Evolutionary conservation across 2,329 filamentous ascomycete species (phyloP), one percentile per base, ranked within the genome.

Genomic region (Sarocladium strictum): DNA sequence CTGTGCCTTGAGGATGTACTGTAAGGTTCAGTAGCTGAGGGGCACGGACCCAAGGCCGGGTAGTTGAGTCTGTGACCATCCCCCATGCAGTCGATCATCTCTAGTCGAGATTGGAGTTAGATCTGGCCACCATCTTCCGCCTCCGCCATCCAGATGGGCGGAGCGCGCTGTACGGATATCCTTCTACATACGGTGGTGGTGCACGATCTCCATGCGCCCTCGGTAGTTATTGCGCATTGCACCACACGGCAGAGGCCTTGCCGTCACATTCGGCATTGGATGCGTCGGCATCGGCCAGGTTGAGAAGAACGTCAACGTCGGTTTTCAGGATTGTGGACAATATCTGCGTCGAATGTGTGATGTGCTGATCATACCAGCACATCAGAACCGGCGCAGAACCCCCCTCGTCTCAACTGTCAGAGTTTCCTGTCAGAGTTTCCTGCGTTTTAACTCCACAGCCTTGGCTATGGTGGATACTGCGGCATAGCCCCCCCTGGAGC

Each of bases 51-150:
- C 21, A 4, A 29, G 43, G 24, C 23, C 12, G 43, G 17, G 43
- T 21, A 43, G 43, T 12, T 27, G 23, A 47, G 24, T 27, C 23
- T 47, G 40, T 43, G 43, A 26, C n/a, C 43, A 27, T 27, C 24
- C 35, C 29, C 43, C 43, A 47, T 47, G 43, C 29, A n/a, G 43
- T 15, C 43, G 43, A 47, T 47, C 43, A 47, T 47, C n/a, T 47
- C 43, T 15, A 47, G 21, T 47, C 24, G 43, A 47, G 43, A 47
- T 26, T 47, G 43, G 24, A 11, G 4, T 17, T 9, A 27, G 43
- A 47, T 47, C 43, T 29, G 4, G 11, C 21, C 24, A 21, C 19
- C 38, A 15, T 47, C 12, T 29, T 47, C 43, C 43, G 43, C 24
- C 29, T 17, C 35, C 35, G 35, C 35, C n/a, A 15, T 6, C n/a